phyloP scores from a whole-genome alignment of 2,329 filamentous ascomycete genomes.

The Ploettnerulaceae sp. region DNA sequence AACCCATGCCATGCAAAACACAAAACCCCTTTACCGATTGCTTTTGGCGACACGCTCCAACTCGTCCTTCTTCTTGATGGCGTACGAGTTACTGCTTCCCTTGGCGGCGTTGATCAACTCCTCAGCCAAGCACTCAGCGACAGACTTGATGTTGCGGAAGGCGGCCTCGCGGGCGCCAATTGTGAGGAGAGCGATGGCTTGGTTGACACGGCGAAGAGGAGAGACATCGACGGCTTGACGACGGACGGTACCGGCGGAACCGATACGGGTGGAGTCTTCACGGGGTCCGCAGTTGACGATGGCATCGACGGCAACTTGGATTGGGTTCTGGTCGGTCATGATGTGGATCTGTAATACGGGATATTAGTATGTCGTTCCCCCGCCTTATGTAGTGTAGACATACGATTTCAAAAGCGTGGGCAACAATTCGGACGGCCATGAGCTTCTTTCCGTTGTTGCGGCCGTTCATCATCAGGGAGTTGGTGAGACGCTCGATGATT shows the following conservation, averaged over 20 bases:
- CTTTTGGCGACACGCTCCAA: slow-evolving; percentile 99
- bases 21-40: slow-evolving; percentile 80
- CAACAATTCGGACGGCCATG: slow-evolving; percentile 99
- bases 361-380: slow-evolving; percentile 1
- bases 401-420: slow-evolving; percentile 99
- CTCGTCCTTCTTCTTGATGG: slow-evolving; percentile 99
- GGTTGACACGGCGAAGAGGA: slow-evolving; percentile 98
- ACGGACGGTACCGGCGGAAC: slow-evolving; percentile 98
- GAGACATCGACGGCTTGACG: slow-evolving; percentile 99
- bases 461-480: slow-evolving; percentile 99
- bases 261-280: slow-evolving; percentile 99
- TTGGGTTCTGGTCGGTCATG: slow-evolving; percentile 99
- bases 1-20: slow-evolving; percentile 32
- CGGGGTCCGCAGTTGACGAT: slow-evolving; percentile 99
- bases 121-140: slow-evolving; percentile 98
- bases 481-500: slow-evolving; percentile 99
- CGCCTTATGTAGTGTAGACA: slow-evolving; percentile 40
- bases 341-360: slow-evolving; percentile 77
- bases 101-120: slow-evolving; percentile 99
- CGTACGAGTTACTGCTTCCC: slow-evolving; percentile 99
- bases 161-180: slow-evolving; percentile 97
- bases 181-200: slow-evolving; percentile 98
- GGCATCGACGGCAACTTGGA: slow-evolving; percentile 98
- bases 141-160: slow-evolving; percentile 99
- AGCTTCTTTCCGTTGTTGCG: slow-evolving; percentile 99